Evolutionary conservation across 2,329 filamentous ascomycete genomes (phyloP).

Genomic region (Didymella exigua): DNA sequence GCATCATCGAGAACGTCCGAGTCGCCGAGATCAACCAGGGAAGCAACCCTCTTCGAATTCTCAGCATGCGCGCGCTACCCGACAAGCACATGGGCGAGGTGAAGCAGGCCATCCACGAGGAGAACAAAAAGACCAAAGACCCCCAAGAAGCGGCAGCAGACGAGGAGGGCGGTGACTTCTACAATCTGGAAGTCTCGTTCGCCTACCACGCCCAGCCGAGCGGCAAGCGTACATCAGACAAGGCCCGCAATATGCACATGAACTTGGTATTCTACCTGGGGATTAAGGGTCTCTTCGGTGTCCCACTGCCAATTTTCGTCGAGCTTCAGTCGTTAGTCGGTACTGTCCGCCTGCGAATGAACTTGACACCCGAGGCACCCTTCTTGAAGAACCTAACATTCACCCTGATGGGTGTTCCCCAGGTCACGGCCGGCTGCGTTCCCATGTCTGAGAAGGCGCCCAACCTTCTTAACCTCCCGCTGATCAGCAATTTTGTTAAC

Average conservation of each 20-base stretch:
- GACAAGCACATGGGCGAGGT: conserved; percentile 81
- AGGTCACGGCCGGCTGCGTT: conserved; percentile 85
- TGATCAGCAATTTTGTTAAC: conserved; percentile 97
- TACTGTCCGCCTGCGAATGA: conserved; percentile 80
- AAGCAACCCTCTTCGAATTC: conserved; percentile 83
- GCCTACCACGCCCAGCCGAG: conserved; percentile 88
- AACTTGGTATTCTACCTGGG: conserved; percentile 93
- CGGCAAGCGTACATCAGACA: conserved; percentile 71
- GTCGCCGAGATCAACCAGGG: conserved; percentile 96
- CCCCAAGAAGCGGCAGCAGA: conserved; percentile 85
- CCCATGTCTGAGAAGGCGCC: conserved; percentile 91
- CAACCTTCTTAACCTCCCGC: conserved; percentile 86
- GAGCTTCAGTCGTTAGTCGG: conserved; percentile 91
- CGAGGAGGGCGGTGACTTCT: conserved; percentile 88
- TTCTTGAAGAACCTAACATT: conserved; percentile 92
- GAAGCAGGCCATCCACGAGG: conserved; percentile 77
- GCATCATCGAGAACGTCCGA: conserved; percentile 90
- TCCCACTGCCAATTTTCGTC: conserved; percentile 85
- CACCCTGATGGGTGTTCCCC: conserved; percentile 91
- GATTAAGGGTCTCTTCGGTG: conserved; percentile 83
- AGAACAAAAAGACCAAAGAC: conserved; percentile 81
- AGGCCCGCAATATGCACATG: conserved; percentile 96
- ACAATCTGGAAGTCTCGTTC: conserved; percentile 89
- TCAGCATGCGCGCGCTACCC: conserved; percentile 84
- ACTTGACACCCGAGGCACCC: conserved; percentile 87